Base-by-base conservation (phyloP, 106 monocot species). In the Phalaenopsis aphrodite region DNA sequence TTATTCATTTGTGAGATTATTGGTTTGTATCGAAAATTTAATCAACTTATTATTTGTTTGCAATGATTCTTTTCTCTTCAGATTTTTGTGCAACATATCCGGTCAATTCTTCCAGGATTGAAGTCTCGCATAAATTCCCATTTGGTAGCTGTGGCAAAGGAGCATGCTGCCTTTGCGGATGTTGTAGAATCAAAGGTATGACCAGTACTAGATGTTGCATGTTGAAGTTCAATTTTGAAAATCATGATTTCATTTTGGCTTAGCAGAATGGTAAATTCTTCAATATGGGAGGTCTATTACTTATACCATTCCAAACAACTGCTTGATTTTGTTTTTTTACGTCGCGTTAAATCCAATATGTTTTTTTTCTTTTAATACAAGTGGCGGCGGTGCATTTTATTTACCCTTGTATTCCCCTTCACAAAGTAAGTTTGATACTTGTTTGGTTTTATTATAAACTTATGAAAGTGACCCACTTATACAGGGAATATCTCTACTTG, bases 31-130 rank as follows among this genome's bases (percentile, higher is more conserved):
- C 69, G 8, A 69, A 69, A 19, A 71, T 47, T 41, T 67, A 49
- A 23, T 72, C 39, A 55, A 7, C 38, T 74, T 56, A 14, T 23
- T 56, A 14, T 76, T 74, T 74, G 21, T 64, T 46, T 83, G 15
- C 61, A 61, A 52, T 75, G 64, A 5, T 23, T 42, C 58, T 42
- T 45, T 56, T 49, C 61, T 58, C 67, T 88, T 78, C 87, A 99
- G 99, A 95, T 99, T 82, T 88, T 99, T 61, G 93, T 93, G 61
- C 91, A 91, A 78, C 99, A 99, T 78, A 99, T 99, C 78, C 89
- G 69, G 72, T 14, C 87, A 39, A 89, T 99, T 81, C 99, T 99
- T 71, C 99, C 99, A 57, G 93, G 87, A 49, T 83, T 99, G 81
- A 99, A 99, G 77, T 83, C 99, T 66, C 90, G 94, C 47, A 87